phyloP scores from a whole-genome alignment of 202 grass and related monocot species.

The Brachypodium distachyon region DNA sequence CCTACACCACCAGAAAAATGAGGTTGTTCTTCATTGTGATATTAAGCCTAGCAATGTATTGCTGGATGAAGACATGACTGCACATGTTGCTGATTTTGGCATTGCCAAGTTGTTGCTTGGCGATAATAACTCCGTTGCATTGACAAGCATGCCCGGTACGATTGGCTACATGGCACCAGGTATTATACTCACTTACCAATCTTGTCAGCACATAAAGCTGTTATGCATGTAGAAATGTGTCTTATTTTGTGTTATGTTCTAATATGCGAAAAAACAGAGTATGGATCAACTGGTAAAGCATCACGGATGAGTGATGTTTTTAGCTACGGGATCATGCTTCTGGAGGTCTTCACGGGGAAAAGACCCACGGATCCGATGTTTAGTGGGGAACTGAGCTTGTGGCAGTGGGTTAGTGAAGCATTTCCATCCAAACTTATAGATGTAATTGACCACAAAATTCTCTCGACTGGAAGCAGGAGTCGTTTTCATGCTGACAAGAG shows the following conservation, averaged over 20 bases:
- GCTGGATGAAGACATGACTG: slow-evolving; percentile 48
- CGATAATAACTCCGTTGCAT: slow-evolving; percentile 18
- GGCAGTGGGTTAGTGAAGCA: slow-evolving; percentile 52
- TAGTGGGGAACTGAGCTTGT: slow-evolving; percentile 23
- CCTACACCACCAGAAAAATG: slow-evolving; percentile 37
- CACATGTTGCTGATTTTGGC: slow-evolving; percentile 50
- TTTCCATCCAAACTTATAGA: slow-evolving; percentile 5
- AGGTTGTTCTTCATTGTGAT: slow-evolving; percentile 57
- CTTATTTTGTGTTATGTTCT: neutral
- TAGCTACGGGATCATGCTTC: slow-evolving; percentile 49
- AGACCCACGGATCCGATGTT: slow-evolving; percentile 54
- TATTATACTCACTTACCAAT: neutral
- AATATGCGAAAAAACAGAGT: slow-evolving; percentile 16
- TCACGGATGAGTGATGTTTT: slow-evolving; percentile 41
- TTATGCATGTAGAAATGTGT: neutral
- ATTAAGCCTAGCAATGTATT: slow-evolving; percentile 61
- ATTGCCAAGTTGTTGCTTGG: slow-evolving; percentile 41
- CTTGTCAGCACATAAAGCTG: neutral
- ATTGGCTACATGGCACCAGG: slow-evolving; percentile 67
- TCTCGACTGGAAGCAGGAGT: neutral
- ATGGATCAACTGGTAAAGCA: slow-evolving; percentile 34
- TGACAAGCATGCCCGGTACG: slow-evolving; percentile 42
- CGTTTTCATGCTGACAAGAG: neutral
- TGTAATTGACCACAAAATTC: slow-evolving; percentile 2
- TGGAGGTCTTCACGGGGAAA: slow-evolving; percentile 44